Evolutionary conservation across 2,329 filamentous ascomycete genomes (phyloP), one percentile per base, ranked within the genome.

Genomic region (Whalleya microplaca): DNA sequence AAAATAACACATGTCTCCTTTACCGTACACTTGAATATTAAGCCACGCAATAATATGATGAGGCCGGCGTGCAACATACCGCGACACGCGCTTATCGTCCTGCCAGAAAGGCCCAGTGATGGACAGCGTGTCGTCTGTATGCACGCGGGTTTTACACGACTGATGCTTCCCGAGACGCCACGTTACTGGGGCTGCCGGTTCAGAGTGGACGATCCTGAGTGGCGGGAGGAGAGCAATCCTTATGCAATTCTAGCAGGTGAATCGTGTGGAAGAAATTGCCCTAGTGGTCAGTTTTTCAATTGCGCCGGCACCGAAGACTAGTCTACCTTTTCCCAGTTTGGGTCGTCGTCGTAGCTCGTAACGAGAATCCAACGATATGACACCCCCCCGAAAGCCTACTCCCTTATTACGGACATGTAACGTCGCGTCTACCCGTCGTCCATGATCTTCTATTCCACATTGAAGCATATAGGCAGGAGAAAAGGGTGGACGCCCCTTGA

Each of bases 381-480:
- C 32, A 37, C 3, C 3, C 32, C 32, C 43, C 23, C 21, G 48
- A 20, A 40, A n/a, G 16, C 43, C 21, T 45, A 27, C 21, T 18
- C 49, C 27, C 48, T 45, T 45, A n/a, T 48, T 29, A 27, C 41
- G 19, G 19, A 37, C 40, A 62, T 59, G 60, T 62, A 62, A 62
- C 60, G 57, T 62, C 60, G 57, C 55, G 46, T 58, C 32, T 43
- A 52, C 48, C 42, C 21, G 45, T 48, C 42, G 40, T 21, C 32
- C 32, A 21, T 40, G n/a, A 29, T 44, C 46, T 27, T 27, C 40
- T 48, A 45, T 52, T 48, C 27, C n/a, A 55, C 32, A 7, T 40
- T 6, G 37, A 29, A 47, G 20, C 19, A 23, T 14, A n/a, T 32
- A 21, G 23, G 20, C 27, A 23, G 20, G 32, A 12, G 14, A 12